Evolutionary conservation across 768 basidiomycete genomes (phyloP).

Genomic region (Leccinum longicurvipes): DNA sequence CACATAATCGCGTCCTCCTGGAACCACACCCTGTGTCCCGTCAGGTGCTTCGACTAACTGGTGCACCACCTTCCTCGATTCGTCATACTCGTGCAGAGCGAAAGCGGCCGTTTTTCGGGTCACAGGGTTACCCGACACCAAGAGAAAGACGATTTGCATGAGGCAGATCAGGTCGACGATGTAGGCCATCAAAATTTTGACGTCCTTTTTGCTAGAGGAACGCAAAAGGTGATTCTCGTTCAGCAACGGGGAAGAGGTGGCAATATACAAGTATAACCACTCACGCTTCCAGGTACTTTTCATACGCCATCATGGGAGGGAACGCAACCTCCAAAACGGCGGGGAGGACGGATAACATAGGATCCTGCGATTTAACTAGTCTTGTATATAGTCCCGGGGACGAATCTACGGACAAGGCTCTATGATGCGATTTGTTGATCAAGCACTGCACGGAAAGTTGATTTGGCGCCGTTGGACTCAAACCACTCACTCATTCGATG

Average conservation of each 20-base stretch:
- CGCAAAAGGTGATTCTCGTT: background rate
- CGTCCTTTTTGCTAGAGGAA: conserved; percentile 4
- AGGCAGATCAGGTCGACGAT: conserved; percentile 14
- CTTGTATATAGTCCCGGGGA: background rate
- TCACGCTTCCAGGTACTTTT: conserved; percentile 6
- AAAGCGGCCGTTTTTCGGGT: background rate
- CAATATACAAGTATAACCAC: background rate
- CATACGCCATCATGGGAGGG: background rate
- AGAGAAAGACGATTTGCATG: conserved; percentile 14
- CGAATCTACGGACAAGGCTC: background rate
- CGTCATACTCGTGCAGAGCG: conserved; percentile 2
- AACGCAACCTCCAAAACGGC: background rate
- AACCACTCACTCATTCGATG: background rate
- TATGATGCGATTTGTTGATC: background rate
- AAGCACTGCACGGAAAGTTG: background rate
- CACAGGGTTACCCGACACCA: background rate
- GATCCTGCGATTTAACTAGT: background rate
- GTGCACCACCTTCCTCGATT: background rate
- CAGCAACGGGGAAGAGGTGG: background rate
- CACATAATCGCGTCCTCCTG: conserved; percentile 6
- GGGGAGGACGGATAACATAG: background rate
- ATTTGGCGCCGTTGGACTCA: background rate
- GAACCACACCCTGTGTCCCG: background rate
- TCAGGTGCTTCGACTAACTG: background rate
- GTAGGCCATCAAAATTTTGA: conserved; percentile 10